Percentiles rank a stretch among this genome's conserved stretches.
phyloP scores from a whole-genome alignment of 2,329 filamentous ascomycete species.

The Neurospora sp. region DNA sequence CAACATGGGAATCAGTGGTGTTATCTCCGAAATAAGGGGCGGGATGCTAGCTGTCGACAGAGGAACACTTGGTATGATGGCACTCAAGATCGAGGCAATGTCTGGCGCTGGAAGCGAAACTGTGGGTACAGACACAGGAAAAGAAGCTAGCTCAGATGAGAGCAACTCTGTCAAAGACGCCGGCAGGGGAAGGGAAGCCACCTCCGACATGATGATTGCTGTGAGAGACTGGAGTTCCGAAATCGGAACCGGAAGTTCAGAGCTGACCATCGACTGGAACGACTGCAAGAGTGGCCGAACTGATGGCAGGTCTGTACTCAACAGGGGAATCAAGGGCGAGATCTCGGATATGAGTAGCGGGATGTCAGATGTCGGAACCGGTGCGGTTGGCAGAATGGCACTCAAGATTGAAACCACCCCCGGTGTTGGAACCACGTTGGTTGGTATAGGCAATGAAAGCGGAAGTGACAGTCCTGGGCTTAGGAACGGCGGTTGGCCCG shows the following conservation, averaged over 20 bases:
- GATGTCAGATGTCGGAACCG: slow-evolving; percentile 1
- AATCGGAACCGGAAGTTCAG: slow-evolving; percentile 1
- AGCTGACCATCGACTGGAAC: slow-evolving; percentile 5
- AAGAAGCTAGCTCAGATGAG: background rate
- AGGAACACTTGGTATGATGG: background rate
- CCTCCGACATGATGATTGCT: background rate
- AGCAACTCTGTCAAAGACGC: background rate
- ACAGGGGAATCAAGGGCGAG: slow-evolving; percentile 1
- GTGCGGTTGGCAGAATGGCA: background rate
- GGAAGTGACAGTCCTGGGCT: slow-evolving; percentile 1
- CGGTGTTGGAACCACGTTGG: background rate
- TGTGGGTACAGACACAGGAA: background rate
- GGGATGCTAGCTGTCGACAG: background rate
- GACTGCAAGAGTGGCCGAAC: slow-evolving; percentile 3
- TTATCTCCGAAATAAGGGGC: background rate
- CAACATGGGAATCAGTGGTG: background rate
- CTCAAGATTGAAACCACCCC: background rate
- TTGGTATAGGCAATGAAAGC: background rate
- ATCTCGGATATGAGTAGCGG: slow-evolving; percentile 6
- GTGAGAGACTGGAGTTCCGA: slow-evolving; percentile 3
- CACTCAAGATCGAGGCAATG: background rate
- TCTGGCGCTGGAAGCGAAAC: background rate
- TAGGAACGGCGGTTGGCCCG: background rate
- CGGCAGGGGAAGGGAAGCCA: slow-evolving; percentile 2
- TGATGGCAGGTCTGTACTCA: slow-evolving; percentile 2